Conservation (phyloP, 1,284 basidiomycete genomes). For the Afroboletus lepidellus region DNA sequence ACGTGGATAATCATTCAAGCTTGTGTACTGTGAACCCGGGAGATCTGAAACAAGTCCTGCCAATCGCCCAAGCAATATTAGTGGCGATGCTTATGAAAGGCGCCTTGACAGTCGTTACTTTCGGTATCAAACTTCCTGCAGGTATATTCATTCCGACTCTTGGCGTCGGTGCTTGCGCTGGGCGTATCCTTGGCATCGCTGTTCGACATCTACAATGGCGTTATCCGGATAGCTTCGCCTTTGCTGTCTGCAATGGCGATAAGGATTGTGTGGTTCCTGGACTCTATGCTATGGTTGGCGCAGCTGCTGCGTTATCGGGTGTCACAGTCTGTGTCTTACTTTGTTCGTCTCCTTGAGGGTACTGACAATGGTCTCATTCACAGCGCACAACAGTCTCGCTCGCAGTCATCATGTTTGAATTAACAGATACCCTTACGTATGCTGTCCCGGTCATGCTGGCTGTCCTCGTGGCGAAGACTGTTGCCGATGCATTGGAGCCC, state of each 20-base stretch:
- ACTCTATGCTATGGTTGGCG: constrained; percentile 90
- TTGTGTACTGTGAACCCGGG: constrained; percentile 73
- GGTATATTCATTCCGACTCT: constrained; percentile 98
- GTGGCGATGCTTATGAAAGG: constrained; percentile 83
- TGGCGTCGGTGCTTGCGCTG: constrained; percentile 95
- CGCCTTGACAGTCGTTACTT: constrained; percentile 85
- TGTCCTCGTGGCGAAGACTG: constrained; percentile 90
- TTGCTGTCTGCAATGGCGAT: constrained; percentile 65
- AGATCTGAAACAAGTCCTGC: constrained; percentile 55
- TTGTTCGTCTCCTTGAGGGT: neutral
- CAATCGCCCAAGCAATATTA: constrained; percentile 66
- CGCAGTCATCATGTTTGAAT: constrained; percentile 98
- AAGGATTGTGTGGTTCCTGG: constrained; percentile 78
- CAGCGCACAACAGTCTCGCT: constrained; percentile 87
- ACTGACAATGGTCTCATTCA: constrained; percentile 11
- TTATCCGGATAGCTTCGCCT: constrained; percentile 62
- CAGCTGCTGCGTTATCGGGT: constrained; percentile 84
- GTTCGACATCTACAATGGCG: constrained; percentile 79
- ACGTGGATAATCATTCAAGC: constrained; percentile 56
- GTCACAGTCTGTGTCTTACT: constrained; percentile 63
- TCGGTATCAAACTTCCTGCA: constrained; percentile 91
- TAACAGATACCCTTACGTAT: constrained; percentile 93
- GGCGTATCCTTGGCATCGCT: constrained; percentile 81
- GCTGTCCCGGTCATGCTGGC: constrained; percentile 93
- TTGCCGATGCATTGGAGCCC: constrained; percentile 88